Evolutionary conservation across 1,284 basidiomycete genomes (phyloP).

Genomic region (Sporisorium iseilematis-ciliati): DNA sequence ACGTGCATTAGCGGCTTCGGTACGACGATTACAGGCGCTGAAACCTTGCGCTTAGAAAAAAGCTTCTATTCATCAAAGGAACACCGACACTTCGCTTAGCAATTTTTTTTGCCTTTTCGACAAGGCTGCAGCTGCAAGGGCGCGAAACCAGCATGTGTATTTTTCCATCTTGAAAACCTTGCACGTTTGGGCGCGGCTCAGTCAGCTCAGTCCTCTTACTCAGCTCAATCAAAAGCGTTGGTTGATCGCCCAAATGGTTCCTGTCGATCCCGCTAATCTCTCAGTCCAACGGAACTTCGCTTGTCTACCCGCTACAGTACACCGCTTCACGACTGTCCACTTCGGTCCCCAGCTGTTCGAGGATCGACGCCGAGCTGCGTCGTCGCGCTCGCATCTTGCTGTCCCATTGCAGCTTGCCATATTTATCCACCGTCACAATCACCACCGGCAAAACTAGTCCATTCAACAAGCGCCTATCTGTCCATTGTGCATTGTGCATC

Average conservation of each 20-base stretch:
- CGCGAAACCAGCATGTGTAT: conserved; percentile 6
- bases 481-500: not conserved
- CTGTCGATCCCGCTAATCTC: no score
- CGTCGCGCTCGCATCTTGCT: no score
- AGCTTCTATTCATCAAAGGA: conserved; percentile 2
- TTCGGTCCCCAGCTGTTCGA: no score
- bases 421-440: no score
- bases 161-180: not conserved
- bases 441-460: not conserved
- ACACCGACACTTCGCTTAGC: not conserved
- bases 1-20: conserved; percentile 12
- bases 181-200: not conserved
- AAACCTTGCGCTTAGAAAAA: conserved; percentile 3
- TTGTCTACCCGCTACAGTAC: no score
- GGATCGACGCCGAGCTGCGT: no score
- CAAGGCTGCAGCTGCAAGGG: conserved; percentile 7
- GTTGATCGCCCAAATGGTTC: no score
- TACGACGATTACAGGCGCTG: no score
- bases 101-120: not conserved
- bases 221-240: not conserved
- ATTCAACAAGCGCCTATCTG: not conserved
- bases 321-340: no score
- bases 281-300: no score
- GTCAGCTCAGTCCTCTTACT: not conserved
- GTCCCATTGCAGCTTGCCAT: no score